A percentile compares a stretch with the other conserved stretches of the same genome.
Conservation (phyloP, 2,329 filamentous ascomycete species). For the Monosporascus sp. region DNA sequence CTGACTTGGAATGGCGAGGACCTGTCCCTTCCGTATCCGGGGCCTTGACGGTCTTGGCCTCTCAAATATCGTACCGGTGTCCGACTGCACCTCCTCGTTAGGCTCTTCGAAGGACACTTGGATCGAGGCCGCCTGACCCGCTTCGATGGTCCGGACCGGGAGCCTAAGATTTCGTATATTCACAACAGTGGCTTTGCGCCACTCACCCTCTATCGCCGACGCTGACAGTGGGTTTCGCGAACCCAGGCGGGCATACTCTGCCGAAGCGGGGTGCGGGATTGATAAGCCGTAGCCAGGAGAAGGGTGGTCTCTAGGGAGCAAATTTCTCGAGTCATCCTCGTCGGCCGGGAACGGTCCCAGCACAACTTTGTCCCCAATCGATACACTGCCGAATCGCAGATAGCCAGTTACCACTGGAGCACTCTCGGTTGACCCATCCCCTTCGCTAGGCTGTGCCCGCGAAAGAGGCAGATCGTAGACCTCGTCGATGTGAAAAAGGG, state of each 20-base stretch:
- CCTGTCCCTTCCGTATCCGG: slow-evolving; percentile 73
- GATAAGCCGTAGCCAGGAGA: slow-evolving; percentile 46
- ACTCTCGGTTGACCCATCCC: slow-evolving; percentile 18
- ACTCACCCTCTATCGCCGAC: slow-evolving; percentile 57
- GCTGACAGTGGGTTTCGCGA: slow-evolving; percentile 48
- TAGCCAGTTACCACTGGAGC: slow-evolving; percentile 72
- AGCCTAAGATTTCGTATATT: slow-evolving; percentile 85
- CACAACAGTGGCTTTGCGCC: slow-evolving; percentile 74
- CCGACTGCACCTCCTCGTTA: slow-evolving; percentile 24
- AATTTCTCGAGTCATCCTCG: slow-evolving; percentile 38
- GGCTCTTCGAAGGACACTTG: slow-evolving; percentile 61
- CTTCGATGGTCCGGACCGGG: slow-evolving; percentile 68
- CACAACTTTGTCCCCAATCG: slow-evolving; percentile 70
- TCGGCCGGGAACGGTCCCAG: slow-evolving; percentile 71
- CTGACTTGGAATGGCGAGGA: slow-evolving; percentile 60
- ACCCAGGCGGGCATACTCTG: slow-evolving; percentile 48
- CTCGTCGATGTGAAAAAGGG: slow-evolving; percentile 86
- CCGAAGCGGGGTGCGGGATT: slow-evolving; percentile 47
- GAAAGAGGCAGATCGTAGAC: slow-evolving; percentile 71
- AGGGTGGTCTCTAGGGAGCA: slow-evolving; percentile 40
- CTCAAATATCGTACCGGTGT: slow-evolving; percentile 21
- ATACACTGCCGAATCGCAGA: slow-evolving; percentile 71
- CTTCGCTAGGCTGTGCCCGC: slow-evolving; percentile 41
- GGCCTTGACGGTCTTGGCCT: slow-evolving; percentile 26
- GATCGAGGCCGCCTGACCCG: slow-evolving; percentile 85